Evolutionary conservation across 1,284 basidiomycete genomes (phyloP).

Genomic region (Boletus sp.): DNA sequence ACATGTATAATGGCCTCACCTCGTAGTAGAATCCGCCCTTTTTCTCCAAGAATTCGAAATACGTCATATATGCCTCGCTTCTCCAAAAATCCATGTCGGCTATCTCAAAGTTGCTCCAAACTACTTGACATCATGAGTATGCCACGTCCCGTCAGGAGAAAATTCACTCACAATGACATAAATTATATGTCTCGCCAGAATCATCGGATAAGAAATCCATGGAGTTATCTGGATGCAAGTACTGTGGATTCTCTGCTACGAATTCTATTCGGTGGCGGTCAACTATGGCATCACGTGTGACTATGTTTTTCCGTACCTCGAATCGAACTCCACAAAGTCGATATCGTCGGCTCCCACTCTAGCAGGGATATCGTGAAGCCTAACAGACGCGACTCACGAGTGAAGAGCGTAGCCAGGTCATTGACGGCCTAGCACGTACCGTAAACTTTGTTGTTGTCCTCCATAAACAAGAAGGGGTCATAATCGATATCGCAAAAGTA

Average conservation of each 20-base stretch:
- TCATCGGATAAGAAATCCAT: conserved; percentile 77
- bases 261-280: conserved; percentile 49
- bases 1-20: conserved; percentile 34
- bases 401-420: not conserved
- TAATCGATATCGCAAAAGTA: conserved; percentile 76
- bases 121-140: conserved; percentile 33
- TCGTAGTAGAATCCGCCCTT: conserved; percentile 86
- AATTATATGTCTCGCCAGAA: conserved; percentile 66
- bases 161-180: conserved; percentile 68
- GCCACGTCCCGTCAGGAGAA: not conserved
- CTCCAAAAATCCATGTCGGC: conserved; percentile 81
- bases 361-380: conserved; percentile 77
- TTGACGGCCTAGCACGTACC: conserved; percentile 36
- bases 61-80: conserved; percentile 69
- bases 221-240: conserved; percentile 65
- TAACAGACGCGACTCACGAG: conserved; percentile 16
- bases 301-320: conserved; percentile 44
- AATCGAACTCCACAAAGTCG: conserved; percentile 69
- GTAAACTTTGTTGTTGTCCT: conserved; percentile 71
- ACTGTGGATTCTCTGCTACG: conserved; percentile 60
- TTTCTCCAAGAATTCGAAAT: conserved; percentile 74
- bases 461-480: conserved; percentile 80
- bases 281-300: not conserved
- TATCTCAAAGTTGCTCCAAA: conserved; percentile 87
- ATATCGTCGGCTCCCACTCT: conserved; percentile 77